A percentile compares a stretch with the other conserved stretches of the same genome.
Conservation (phyloP, 75 land plant genomes). For the Selaginella tamariscina region DNA sequence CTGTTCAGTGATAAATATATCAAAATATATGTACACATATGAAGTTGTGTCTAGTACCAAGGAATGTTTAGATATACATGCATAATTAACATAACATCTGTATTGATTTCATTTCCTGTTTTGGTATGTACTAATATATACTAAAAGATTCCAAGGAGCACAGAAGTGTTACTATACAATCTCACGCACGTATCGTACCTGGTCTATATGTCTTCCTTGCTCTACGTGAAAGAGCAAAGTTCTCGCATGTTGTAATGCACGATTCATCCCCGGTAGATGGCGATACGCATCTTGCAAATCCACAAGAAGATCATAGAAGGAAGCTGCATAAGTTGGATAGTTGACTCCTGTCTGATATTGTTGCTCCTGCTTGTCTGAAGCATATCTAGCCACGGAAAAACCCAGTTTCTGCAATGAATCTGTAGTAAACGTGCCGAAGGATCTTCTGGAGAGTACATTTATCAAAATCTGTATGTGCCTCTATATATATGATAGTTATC, state of each 20-base stretch:
- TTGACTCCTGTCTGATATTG: constrained; percentile 18
- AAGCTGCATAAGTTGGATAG: constrained; percentile 54
- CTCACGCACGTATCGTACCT: too few relatives aligned
- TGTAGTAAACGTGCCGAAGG: background rate
- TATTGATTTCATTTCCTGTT: too few relatives aligned
- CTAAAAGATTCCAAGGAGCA: too few relatives aligned
- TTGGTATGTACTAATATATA: too few relatives aligned
- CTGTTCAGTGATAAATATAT: too few relatives aligned
- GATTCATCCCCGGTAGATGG: constrained; percentile 47
- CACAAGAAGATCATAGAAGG: constrained; percentile 43
- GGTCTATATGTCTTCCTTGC: constrained; percentile 45
- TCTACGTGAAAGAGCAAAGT: constrained; percentile 48
- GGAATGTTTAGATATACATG: too few relatives aligned
- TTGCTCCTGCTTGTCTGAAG: background rate
- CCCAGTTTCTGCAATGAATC: background rate
- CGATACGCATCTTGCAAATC: constrained; percentile 45
- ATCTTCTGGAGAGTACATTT: too few relatives aligned
- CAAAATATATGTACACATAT: too few relatives aligned
- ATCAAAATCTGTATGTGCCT: constrained; percentile 6
- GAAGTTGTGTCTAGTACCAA: too few relatives aligned
- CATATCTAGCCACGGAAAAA: too few relatives aligned
- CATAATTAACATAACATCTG: too few relatives aligned
- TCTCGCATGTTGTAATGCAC: constrained; percentile 42
- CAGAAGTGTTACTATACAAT: too few relatives aligned
- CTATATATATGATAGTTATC: constrained; percentile 6